phyloP scores from a whole-genome alignment of 495 filamentous ascomycete species.

The Rhypophila decipiens region DNA sequence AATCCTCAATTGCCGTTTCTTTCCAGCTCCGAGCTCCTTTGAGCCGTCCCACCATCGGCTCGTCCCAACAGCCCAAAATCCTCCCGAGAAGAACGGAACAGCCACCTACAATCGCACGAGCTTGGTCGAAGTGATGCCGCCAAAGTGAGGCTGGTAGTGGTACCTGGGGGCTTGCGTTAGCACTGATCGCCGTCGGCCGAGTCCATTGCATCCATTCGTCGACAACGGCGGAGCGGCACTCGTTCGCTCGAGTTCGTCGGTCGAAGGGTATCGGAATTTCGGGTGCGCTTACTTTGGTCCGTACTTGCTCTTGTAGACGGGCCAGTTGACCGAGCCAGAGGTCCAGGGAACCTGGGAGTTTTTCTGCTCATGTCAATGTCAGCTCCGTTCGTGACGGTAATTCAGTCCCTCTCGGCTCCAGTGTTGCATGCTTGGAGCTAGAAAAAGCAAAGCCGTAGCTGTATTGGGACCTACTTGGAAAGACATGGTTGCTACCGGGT shows the following conservation, averaged over 20 bases:
- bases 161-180: slow-evolving; percentile 36
- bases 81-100: not conserved
- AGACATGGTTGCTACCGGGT: slow-evolving; percentile 30
- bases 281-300: slow-evolving; percentile 45
- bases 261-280: not conserved
- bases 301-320: slow-evolving; percentile 42
- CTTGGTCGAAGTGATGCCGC: slow-evolving; percentile 31
- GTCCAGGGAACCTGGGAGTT: no score
- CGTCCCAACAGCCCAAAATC: not conserved
- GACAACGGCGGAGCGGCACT: no score
- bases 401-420: no score
- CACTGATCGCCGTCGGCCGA: not conserved
- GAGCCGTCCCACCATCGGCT: not conserved
- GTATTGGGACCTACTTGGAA: slow-evolving; percentile 27
- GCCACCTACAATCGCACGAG: slow-evolving; percentile 31
- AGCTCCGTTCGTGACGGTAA: no score
- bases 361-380: no score
- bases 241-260: not conserved
- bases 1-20: no score
- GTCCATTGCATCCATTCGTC: not conserved
- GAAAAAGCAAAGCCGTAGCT: not conserved
- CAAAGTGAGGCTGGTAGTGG: slow-evolving; percentile 38
- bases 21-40: no score
- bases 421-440: no score
- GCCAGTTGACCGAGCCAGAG: slow-evolving; percentile 15